phyloP scores from a whole-genome alignment of 768 basidiomycete species.

The Mycena epipterygia region DNA sequence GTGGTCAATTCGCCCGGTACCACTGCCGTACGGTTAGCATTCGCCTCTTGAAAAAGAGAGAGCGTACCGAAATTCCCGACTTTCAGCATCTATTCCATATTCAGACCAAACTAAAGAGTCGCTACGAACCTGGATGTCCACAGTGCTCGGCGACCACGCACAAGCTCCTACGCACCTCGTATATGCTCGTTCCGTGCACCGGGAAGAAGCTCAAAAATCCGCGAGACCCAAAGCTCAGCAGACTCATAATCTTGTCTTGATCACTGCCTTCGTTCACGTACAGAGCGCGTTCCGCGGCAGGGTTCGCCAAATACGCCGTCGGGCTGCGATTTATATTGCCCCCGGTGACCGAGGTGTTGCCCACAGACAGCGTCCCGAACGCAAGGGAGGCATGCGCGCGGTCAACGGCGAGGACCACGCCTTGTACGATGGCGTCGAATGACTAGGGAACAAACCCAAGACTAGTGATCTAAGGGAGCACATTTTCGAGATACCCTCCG shows the following conservation, averaged over 20 bases:
- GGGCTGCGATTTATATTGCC: constrained; percentile 85
- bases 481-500: constrained; percentile 85
- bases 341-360: constrained; percentile 76
- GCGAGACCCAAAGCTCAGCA: constrained; percentile 76
- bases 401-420: constrained; percentile 78
- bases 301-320: constrained; percentile 83
- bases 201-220: constrained; percentile 84
- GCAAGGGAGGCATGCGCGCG: constrained; percentile 75
- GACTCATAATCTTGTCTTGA: constrained; percentile 81
- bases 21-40: no score
- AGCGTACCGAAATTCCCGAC: constrained; percentile 74
- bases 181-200: constrained; percentile 87
- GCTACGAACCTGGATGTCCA: constrained; percentile 69
- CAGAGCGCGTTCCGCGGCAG: constrained; percentile 72
- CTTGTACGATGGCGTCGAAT: constrained; percentile 78
- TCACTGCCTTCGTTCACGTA: constrained; percentile 67
- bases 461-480: constrained; percentile 82
- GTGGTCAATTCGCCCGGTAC: no score
- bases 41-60: no score
- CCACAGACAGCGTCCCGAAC: constrained; percentile 71
- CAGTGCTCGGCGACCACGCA: constrained; percentile 76
- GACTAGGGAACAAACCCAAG: constrained; percentile 81
- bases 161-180: constrained; percentile 73
- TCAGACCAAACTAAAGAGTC: no score
- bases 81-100: constrained; percentile 78